phyloP scores from a whole-genome alignment of 1,139 yeast species.

The Hyphopichia buzzinii region DNA sequence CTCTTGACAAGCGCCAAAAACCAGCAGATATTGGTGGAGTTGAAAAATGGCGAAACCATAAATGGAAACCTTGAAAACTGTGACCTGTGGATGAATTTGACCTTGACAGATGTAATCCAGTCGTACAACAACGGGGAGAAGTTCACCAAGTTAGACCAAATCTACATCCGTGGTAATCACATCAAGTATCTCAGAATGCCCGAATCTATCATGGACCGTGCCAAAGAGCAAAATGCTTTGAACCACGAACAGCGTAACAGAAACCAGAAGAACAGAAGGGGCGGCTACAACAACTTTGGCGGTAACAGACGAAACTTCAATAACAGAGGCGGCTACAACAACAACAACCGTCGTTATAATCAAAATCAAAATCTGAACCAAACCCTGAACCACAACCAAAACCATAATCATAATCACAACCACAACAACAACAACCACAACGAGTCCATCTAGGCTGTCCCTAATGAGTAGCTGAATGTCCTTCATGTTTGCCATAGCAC shows the following conservation, averaged over 20 bases:
- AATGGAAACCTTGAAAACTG: constrained; percentile 84
- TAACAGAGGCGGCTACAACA: constrained; percentile 15
- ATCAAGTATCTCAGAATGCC: constrained; percentile 49
- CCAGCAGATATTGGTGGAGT: constrained; percentile 83
- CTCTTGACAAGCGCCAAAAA: constrained; percentile 89
- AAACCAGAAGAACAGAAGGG: constrained; percentile 45
- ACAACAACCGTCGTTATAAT: constrained; percentile 11
- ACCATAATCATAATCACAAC: constrained; percentile 2
- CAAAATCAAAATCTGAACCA: constrained; percentile 5
- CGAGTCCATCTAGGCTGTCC: too few relatives aligned
- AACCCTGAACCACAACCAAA: constrained; percentile 4
- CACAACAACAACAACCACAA: constrained; percentile 1
- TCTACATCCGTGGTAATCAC: constrained; percentile 84
- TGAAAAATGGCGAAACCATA: constrained; percentile 87
- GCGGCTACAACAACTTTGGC: constrained; percentile 15
- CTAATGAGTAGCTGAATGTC: background rate
- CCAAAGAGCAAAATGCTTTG: constrained; percentile 63
- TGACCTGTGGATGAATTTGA: constrained; percentile 95
- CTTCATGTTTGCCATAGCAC: background rate
- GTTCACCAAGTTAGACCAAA: constrained; percentile 68
- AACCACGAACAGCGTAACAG: constrained; percentile 53
- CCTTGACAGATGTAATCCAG: constrained; percentile 75
- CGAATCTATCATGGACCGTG: constrained; percentile 71
- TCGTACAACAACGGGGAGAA: constrained; percentile 67
- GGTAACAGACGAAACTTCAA: constrained; percentile 11